A percentile compares a stretch with the other conserved stretches of the same genome.
Evolutionary conservation across 208 protist genomes (phyloP).

Genomic region (Crithidia expoeki): DNA sequence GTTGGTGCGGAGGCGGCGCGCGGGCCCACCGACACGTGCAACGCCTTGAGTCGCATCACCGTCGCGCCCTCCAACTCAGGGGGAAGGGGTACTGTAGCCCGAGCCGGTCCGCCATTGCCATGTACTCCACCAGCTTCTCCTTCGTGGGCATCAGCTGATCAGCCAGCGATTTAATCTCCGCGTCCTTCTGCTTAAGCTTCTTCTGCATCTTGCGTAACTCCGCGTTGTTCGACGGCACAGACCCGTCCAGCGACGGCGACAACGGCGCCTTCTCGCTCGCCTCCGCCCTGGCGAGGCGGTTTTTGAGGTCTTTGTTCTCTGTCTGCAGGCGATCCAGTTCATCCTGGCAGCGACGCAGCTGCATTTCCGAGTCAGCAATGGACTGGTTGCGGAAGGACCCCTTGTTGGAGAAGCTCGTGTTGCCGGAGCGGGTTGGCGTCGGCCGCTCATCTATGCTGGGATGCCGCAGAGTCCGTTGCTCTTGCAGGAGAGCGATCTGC

Average conservation of each 20-base stretch:
- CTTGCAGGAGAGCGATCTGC: slow-evolving; percentile 41
- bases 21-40: slow-evolving; percentile 35
- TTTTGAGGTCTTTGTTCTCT: slow-evolving; percentile 37
- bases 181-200: slow-evolving; percentile 48
- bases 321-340: slow-evolving; percentile 48
- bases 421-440: not conserved
- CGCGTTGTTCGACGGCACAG: not conserved
- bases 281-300: slow-evolving; percentile 10
- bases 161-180: slow-evolving; percentile 59
- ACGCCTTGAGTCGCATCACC: slow-evolving; percentile 61
- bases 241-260: not conserved
- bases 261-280: not conserved
- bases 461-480: not conserved
- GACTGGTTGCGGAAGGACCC: slow-evolving; percentile 23
- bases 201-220: slow-evolving; percentile 30
- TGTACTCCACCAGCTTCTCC: slow-evolving; percentile 86
- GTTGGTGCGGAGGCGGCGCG: slow-evolving; percentile 32
- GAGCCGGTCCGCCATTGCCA: slow-evolving; percentile 83
- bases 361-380: slow-evolving; percentile 41
- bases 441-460: slow-evolving; percentile 10
- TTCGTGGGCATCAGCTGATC: slow-evolving; percentile 83
- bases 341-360: slow-evolving; percentile 40
- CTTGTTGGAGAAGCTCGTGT: slow-evolving; percentile 17
- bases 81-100: slow-evolving; percentile 86
- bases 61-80: slow-evolving; percentile 61